Evolutionary conservation across 2,329 filamentous ascomycete species (phyloP).

Genomic region (Fusarium xylarioides): DNA sequence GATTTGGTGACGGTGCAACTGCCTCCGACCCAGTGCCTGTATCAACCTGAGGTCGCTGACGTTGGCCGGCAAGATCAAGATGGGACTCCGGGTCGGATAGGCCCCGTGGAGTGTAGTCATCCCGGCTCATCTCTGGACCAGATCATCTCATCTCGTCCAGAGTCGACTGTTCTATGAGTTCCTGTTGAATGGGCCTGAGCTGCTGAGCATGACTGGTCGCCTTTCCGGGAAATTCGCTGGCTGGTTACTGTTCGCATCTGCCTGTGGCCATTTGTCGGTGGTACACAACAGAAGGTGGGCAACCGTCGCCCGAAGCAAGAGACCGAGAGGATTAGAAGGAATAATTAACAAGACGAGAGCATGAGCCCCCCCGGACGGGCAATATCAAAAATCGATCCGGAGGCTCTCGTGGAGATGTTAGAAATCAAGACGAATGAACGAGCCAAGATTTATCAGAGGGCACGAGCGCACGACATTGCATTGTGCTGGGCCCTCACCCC

Average conservation of each 20-base stretch:
- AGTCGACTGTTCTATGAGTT: slow-evolving; percentile 39
- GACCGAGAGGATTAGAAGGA: slow-evolving; percentile 27
- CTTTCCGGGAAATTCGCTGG: slow-evolving; percentile 27
- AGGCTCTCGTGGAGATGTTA: slow-evolving; percentile 41
- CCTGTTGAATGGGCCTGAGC: slow-evolving; percentile 35
- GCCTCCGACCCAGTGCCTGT: slow-evolving; percentile 63
- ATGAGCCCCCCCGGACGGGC: slow-evolving; percentile 32
- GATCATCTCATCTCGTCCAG: slow-evolving; percentile 44
- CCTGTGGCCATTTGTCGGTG: slow-evolving; percentile 37
- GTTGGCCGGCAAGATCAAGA: slow-evolving; percentile 46
- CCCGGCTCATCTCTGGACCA: slow-evolving; percentile 44
- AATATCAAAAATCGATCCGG: slow-evolving; percentile 38
- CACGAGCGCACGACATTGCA: slow-evolving; percentile 45
- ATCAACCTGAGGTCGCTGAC: slow-evolving; percentile 58
- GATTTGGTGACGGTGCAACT: slow-evolving; percentile 57
- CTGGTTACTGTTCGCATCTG: slow-evolving; percentile 35
- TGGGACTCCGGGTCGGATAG: slow-evolving; percentile 46
- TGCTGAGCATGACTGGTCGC: slow-evolving; percentile 41
- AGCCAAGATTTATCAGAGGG: slow-evolving; percentile 45
- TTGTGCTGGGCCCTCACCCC: slow-evolving; percentile 43
- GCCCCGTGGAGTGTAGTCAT: slow-evolving; percentile 45
- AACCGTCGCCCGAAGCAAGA: slow-evolving; percentile 33
- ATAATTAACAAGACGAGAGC: slow-evolving; percentile 29
- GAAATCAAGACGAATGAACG: slow-evolving; percentile 42
- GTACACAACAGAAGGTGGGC: slow-evolving; percentile 38